Evolutionary conservation across 257 asterid genomes (phyloP).

Genomic region (Gardenia jasminoides): DNA sequence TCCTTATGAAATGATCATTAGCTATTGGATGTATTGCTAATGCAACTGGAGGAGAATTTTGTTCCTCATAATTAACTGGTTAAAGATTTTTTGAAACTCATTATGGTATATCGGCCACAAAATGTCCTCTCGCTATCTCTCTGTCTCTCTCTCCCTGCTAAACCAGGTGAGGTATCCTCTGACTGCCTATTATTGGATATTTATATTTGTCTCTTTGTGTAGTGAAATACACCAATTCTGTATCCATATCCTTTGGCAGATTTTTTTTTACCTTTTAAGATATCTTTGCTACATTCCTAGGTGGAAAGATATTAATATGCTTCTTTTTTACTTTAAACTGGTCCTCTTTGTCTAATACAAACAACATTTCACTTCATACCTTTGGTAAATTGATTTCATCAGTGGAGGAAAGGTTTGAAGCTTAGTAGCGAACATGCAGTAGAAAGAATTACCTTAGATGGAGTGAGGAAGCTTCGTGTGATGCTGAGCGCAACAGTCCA

Average conservation of each 20-base stretch:
- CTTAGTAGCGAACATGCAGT: slow-evolving; percentile 94
- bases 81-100: not conserved
- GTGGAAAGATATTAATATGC: not conserved
- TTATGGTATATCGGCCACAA: not conserved
- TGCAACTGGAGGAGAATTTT: not conserved
- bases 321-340: slow-evolving; percentile 1
- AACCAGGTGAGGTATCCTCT: not conserved
- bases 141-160: not conserved
- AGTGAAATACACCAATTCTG: not conserved
- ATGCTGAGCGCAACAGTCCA: slow-evolving; percentile 97
- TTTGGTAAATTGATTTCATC: slow-evolving; percentile 22
- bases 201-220: not conserved
- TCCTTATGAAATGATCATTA: not conserved
- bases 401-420: slow-evolving; percentile 97
- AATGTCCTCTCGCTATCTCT: not conserved
- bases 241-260: not conserved
- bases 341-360: not conserved
- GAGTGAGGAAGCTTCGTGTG: slow-evolving; percentile 88
- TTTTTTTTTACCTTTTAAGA: not conserved
- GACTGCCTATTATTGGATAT: not conserved
- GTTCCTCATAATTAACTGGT: not conserved
- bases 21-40: not conserved
- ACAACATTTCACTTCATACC: not conserved
- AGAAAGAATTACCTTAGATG: slow-evolving; percentile 84
- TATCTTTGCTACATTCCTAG: not conserved